Evolutionary conservation across 805 yeast species (phyloP).

Genomic region (Millerozyma miso): DNA sequence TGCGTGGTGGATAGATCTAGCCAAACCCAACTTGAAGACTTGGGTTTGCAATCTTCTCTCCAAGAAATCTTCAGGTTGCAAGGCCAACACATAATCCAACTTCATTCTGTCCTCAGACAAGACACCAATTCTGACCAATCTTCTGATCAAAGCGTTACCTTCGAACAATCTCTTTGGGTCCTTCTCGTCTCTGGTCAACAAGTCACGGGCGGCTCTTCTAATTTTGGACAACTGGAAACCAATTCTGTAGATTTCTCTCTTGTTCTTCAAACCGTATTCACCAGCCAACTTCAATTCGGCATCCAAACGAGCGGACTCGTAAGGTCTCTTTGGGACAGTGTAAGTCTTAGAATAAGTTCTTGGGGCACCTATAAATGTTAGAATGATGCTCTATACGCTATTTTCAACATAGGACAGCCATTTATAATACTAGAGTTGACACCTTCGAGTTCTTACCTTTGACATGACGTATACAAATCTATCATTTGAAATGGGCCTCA

Average conservation of each 20-base stretch:
- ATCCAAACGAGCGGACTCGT: constrained; percentile 99
- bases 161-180: constrained; percentile 99
- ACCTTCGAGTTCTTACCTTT: neutral
- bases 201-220: constrained; percentile 99
- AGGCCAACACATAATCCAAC: constrained; percentile 99
- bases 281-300: constrained; percentile 99
- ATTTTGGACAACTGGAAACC: constrained; percentile 98
- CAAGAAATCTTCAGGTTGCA: constrained; percentile 97
- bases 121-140: constrained; percentile 99
- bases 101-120: constrained; percentile 99
- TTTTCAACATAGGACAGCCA: neutral
- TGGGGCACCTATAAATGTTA: constrained; percentile 76
- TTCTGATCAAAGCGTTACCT: constrained; percentile 99
- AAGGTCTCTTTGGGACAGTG: constrained; percentile 99
- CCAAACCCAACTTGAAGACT: constrained; percentile 99
- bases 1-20: constrained; percentile 99
- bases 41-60: constrained; percentile 99
- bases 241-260: constrained; percentile 99
- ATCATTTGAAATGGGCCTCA: neutral
- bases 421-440: neutral
- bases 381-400: constrained; percentile 9
- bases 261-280: constrained; percentile 99
- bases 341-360: constrained; percentile 99
- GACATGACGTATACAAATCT: no score
- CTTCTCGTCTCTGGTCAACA: constrained; percentile 99